Percentiles rank a stretch among this genome's conserved stretches.
phyloP scores from a whole-genome alignment of 1,139 yeast species.

The Arxiozyma bovina region DNA sequence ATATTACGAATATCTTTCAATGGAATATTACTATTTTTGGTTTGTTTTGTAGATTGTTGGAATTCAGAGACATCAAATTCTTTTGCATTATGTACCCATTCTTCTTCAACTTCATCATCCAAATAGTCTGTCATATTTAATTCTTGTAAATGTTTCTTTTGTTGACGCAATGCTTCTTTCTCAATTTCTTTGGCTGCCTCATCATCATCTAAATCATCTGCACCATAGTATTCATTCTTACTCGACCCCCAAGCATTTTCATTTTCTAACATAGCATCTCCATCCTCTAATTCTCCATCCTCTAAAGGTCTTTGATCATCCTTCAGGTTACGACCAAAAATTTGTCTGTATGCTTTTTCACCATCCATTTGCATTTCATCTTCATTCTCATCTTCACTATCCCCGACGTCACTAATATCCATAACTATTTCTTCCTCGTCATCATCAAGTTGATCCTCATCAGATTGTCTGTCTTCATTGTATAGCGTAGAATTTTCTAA shows the following conservation, averaged over 20 bases:
- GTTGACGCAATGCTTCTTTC: slow-evolving; percentile 80
- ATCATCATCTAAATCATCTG: slow-evolving; percentile 65
- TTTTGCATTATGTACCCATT: slow-evolving; percentile 48
- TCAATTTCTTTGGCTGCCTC: slow-evolving; percentile 75
- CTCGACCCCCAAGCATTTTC: slow-evolving; percentile 76
- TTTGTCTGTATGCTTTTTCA: slow-evolving; percentile 36
- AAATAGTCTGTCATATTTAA: slow-evolving; percentile 74
- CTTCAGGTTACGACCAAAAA: slow-evolving; percentile 31
- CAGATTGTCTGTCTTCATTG: slow-evolving; percentile 16
- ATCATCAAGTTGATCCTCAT: slow-evolving; percentile 29
- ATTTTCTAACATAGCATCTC: slow-evolving; percentile 44
- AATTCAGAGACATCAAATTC: slow-evolving; percentile 33
- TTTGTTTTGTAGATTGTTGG: slow-evolving; percentile 34
- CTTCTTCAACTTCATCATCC: slow-evolving; percentile 73
- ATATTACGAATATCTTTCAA: slow-evolving; percentile 30
- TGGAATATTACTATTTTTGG: slow-evolving; percentile 19
- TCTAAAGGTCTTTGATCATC: slow-evolving; percentile 32
- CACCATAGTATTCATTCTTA: slow-evolving; percentile 71
- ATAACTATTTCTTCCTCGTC: slow-evolving; percentile 46
- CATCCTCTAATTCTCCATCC: slow-evolving; percentile 36
- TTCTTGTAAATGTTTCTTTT: slow-evolving; percentile 74
- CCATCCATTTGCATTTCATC: slow-evolving; percentile 40
- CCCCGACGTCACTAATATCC: slow-evolving; percentile 30
- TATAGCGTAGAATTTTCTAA: slow-evolving; percentile 49
- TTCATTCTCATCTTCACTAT: slow-evolving; percentile 32